These are phyloP conservation scores for Fusarium albidum DNA, from an alignment of 2,329 filamentous ascomycete genomes.

Conservation along the genomic window DNA sequence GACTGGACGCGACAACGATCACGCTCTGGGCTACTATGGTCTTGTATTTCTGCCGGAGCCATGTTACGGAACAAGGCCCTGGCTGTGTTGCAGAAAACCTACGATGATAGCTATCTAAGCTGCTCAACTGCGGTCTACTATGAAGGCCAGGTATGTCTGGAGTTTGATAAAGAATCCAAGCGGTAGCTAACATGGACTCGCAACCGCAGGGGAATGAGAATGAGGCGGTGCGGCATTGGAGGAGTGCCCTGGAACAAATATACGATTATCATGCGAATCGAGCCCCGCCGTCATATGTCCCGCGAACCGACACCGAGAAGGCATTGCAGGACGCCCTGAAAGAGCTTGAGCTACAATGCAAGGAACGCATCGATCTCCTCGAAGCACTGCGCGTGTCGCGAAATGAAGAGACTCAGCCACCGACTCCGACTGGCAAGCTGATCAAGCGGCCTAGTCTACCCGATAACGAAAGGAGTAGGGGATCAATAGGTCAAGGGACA, in stretches of 20 bases:
- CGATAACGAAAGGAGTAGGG: conserved; percentile 47
- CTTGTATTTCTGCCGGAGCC: conserved; percentile 39
- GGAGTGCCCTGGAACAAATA: conserved; percentile 85
- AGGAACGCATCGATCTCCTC: conserved; percentile 89
- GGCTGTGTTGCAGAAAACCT: conserved; percentile 91
- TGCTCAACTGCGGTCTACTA: conserved; percentile 97
- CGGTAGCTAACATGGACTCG: conserved; percentile 13
- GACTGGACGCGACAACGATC: conserved; percentile 27
- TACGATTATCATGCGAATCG: conserved; percentile 84
- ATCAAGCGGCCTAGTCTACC: conserved; percentile 31
- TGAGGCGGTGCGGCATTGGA: conserved; percentile 92
- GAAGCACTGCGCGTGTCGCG: conserved; percentile 79
- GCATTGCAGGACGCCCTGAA: conserved; percentile 82
- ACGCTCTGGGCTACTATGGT: conserved; percentile 42
- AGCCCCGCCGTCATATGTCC: conserved; percentile 72
- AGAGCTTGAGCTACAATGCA: conserved; percentile 88
- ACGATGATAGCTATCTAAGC: conserved; percentile 94
- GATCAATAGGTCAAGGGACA: conserved; percentile 81
- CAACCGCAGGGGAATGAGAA: conserved; percentile 79
- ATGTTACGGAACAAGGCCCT: conserved; percentile 66
- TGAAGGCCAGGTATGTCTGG: conserved; percentile 77
- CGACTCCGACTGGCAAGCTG: conserved; percentile 32
- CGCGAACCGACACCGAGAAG: conserved; percentile 83
- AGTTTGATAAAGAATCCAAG: background rate
- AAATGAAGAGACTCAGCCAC: conserved; percentile 43